Base-by-base conservation (phyloP, 306 rosid species). In the Ochetophila trinervis region DNA sequence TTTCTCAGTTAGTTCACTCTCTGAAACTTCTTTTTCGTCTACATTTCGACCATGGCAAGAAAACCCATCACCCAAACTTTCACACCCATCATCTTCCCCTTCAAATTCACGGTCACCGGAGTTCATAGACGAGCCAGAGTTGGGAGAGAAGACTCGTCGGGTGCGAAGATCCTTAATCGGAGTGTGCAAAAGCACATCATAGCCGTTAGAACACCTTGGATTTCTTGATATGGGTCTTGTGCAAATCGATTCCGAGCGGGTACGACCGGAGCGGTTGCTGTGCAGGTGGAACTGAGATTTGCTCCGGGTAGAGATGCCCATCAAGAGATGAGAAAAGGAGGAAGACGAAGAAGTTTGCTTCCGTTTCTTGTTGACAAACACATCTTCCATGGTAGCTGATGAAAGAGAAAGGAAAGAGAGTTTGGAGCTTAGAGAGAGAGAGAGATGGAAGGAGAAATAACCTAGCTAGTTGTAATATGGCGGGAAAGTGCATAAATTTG, bases 81-180 rank as follows among this genome's bases (percentile, higher is more conserved):
- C 65, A 36, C 16, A 55, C 6, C 16, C 42, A 0, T 30, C 45
- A 17, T 18, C 30, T n/a, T 57, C 58, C 4, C 51, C 21, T 15
- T 44, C 20, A 57, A 48, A 45, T 55, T 52, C 62, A 58, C 8
- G 53, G 24, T 59, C 63, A 45, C 12, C 1, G 17, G 32, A 15
- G 64, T 66, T 57, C 69, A 23, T 40, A 16, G 14, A 45, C 14
- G 30, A 47, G 23, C 40, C 54, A 36, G 81, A 74, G 34, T 22
- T 79, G 1, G 82, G 82, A 2, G 95, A 82, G 57, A 82, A 92
- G 23, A 92, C 83, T 37, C 96, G 78, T 62, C 79, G 79, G 20
- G 74, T 27, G 1, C 98, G 98, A 57, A 91, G 87, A 65, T 91
- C 96, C 76, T 87, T 89, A 6, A 78, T 69, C 18, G 57, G 61